Evolutionary conservation across 345 rosid genomes (phyloP).

Genomic region (Salix suchowensis): DNA sequence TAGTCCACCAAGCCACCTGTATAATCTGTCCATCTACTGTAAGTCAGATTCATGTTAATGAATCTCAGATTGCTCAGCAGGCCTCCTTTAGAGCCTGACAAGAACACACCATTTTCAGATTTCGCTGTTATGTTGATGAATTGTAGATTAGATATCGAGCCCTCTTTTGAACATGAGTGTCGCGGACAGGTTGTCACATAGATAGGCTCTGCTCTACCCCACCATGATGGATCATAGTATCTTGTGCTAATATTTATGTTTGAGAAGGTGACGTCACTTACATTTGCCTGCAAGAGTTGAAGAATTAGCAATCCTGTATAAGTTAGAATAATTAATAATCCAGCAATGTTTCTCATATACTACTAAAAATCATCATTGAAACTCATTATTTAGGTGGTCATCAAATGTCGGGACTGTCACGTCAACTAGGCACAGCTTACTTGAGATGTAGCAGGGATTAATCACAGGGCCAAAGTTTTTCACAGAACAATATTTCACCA

Average conservation of each 20-base stretch:
- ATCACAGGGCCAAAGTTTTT: neutral
- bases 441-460: neutral
- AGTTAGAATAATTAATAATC: neutral
- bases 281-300: conserved; percentile 65
- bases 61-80: conserved; percentile 56
- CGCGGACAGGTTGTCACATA: conserved; percentile 80
- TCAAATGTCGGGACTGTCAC: neutral
- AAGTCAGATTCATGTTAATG: conserved; percentile 54
- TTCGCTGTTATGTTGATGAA: conserved; percentile 63
- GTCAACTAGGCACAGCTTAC: neutral
- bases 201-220: conserved; percentile 98
- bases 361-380: neutral
- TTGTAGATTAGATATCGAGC: conserved; percentile 53
- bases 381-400: neutral
- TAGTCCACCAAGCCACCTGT: conserved; percentile 69
- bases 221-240: conserved; percentile 84
- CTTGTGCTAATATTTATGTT: conserved; percentile 80
- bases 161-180: conserved; percentile 38
- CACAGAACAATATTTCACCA: neutral
- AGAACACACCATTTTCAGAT: conserved; percentile 79
- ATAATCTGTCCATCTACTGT: conserved; percentile 66
- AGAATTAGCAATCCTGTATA: neutral
- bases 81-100: conserved; percentile 73
- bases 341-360: neutral
- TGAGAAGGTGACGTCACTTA: conserved; percentile 65